Conservation (phyloP, 2,329 filamentous ascomycete genomes). For the Neofusicoccum sp. region DNA sequence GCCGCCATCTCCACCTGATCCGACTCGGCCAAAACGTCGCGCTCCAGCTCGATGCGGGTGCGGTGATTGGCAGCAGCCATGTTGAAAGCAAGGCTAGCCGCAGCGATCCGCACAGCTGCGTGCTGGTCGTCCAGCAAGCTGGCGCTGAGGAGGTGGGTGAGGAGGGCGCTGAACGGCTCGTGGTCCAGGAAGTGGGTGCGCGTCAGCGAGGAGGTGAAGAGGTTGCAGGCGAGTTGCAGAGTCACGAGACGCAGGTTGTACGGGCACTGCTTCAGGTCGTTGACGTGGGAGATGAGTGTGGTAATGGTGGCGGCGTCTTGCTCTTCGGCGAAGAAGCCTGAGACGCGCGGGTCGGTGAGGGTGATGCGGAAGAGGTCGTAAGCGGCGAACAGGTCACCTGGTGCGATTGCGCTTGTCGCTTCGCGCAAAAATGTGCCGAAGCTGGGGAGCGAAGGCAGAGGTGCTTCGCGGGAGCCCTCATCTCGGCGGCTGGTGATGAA, state of each 20-base stretch:
- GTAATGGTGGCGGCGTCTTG: constrained; percentile 53
- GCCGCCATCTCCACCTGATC: constrained; percentile 81
- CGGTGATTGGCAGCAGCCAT: constrained; percentile 69
- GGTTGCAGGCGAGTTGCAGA: constrained; percentile 78
- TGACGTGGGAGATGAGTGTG: constrained; percentile 55
- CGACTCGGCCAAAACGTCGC: constrained; percentile 61
- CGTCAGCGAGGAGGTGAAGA: constrained; percentile 75
- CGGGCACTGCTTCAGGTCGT: constrained; percentile 58
- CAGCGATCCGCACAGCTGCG: constrained; percentile 73
- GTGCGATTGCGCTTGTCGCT: constrained; percentile 56
- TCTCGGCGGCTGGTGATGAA: constrained; percentile 67
- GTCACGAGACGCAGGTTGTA: constrained; percentile 83
- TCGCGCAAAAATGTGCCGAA: constrained; percentile 63
- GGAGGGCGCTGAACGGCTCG: constrained; percentile 39
- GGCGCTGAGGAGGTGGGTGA: constrained; percentile 69
- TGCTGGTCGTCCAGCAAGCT: constrained; percentile 77
- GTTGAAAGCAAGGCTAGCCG: constrained; percentile 82
- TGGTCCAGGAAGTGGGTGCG: constrained; percentile 61
- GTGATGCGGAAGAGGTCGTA: constrained; percentile 82
- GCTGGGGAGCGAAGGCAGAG: constrained; percentile 66
- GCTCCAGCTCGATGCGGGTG: constrained; percentile 48
- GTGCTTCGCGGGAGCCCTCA: constrained; percentile 61
- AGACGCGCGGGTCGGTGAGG: constrained; percentile 73
- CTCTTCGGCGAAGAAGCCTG: constrained; percentile 81
- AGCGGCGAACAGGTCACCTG: constrained; percentile 70